These are phyloP conservation scores for Phytophthora cactorum DNA, from an alignment of 352 stramenopile species.

Conservation along the genomic window DNA sequence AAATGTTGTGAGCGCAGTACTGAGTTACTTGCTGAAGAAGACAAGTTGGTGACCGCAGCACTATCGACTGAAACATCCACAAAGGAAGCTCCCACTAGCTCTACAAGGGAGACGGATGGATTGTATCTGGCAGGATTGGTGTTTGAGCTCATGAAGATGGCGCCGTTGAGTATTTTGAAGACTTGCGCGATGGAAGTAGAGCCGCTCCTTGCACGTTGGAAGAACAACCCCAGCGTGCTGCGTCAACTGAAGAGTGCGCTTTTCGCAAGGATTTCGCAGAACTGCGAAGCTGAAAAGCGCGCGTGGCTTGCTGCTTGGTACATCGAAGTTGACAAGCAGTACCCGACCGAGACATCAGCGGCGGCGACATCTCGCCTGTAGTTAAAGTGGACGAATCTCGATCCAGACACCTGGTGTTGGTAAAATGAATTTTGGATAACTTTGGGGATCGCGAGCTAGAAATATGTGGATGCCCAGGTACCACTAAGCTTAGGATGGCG, in stretches of 20 bases:
- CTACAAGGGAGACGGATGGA: slow-evolving; percentile 30
- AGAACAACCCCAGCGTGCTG: slow-evolving; percentile 23
- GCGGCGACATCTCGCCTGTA: slow-evolving; percentile 29
- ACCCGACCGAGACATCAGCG: slow-evolving; percentile 19
- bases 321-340: slow-evolving; percentile 52
- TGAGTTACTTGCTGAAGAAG: slow-evolving; percentile 37
- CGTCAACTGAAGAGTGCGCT: slow-evolving; percentile 45
- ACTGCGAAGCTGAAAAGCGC: slow-evolving; percentile 67
- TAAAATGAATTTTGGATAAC: too few species aligned
- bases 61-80: neutral
- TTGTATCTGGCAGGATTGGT: slow-evolving; percentile 62
- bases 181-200: slow-evolving; percentile 51
- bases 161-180: slow-evolving; percentile 49
- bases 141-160: slow-evolving; percentile 72
- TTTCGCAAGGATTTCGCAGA: slow-evolving; percentile 54
- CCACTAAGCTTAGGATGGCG: too few species aligned
- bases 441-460: too few species aligned
- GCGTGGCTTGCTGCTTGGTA: slow-evolving; percentile 71
- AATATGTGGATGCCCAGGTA: too few species aligned
- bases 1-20: slow-evolving; percentile 45
- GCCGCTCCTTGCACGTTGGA: slow-evolving; percentile 34
- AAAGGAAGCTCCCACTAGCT: neutral
- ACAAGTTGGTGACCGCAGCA: neutral
- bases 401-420: neutral
- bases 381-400: neutral